Percentiles rank a stretch among this genome's conserved stretches.
phyloP scores from a whole-genome alignment of 2,329 filamentous ascomycete species.

The Pseudocercospora fuligena region DNA sequence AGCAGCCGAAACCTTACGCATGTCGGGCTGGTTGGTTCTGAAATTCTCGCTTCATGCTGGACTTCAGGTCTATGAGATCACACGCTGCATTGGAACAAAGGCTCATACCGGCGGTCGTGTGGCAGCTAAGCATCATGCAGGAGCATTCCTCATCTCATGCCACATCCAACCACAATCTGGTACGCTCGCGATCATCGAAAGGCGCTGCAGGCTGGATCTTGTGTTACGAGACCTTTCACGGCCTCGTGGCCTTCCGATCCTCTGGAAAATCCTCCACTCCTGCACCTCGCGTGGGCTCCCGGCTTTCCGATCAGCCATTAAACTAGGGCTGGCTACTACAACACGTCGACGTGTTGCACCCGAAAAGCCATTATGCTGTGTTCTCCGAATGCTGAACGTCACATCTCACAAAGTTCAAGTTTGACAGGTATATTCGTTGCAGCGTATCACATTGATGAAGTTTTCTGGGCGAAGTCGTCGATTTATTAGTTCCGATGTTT shows the following conservation, averaged over 20 bases:
- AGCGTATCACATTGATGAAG: constrained; percentile 5
- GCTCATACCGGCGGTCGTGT: background rate
- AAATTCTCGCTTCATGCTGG: background rate
- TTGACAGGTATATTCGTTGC: background rate
- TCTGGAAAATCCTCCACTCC: background rate
- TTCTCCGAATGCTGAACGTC: constrained; percentile 2
- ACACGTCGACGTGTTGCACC: constrained; percentile 5
- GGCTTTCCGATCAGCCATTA: constrained; percentile 13
- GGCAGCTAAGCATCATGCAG: constrained; percentile 10
- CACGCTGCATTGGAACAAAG: constrained; percentile 26
- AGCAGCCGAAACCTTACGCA: background rate
- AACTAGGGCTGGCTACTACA: background rate
- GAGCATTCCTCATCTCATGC: constrained; percentile 8
- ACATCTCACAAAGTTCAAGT: constrained; percentile 11
- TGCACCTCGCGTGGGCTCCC: constrained; percentile 18
- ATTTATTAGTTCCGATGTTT: background rate
- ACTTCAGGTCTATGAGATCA: constrained; percentile 16
- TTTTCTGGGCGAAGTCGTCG: background rate
- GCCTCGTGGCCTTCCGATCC: constrained; percentile 3
- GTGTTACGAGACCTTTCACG: constrained; percentile 10
- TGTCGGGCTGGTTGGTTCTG: background rate
- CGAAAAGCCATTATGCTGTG: background rate
- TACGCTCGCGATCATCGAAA: constrained; percentile 20
- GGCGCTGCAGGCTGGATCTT: constrained; percentile 17
- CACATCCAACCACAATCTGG: constrained; percentile 12